Conservation (phyloP, 169 alveolate genomes). For the Plasmodium chabaudi region DNA sequence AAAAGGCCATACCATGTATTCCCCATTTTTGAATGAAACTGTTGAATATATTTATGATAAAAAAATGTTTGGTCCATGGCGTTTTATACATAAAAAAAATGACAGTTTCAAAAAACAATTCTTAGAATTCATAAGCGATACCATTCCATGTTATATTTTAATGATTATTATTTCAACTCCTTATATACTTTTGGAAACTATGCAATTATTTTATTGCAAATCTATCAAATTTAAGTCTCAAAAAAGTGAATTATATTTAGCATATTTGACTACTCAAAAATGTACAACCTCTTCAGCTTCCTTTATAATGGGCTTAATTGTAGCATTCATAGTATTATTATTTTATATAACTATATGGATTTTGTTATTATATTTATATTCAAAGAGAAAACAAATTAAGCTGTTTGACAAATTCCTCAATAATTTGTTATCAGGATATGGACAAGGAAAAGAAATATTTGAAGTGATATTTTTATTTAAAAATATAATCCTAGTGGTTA, state of each 20-base stretch:
- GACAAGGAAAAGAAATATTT: slow-evolving; percentile 61
- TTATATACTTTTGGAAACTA: slow-evolving; percentile 41
- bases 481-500: slow-evolving; percentile 21
- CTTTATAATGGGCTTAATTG: slow-evolving; percentile 32
- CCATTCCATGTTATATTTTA: slow-evolving; percentile 65
- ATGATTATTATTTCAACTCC: slow-evolving; percentile 35
- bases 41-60: slow-evolving; percentile 63
- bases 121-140: slow-evolving; percentile 41
- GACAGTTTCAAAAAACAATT: slow-evolving; percentile 33
- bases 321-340: slow-evolving; percentile 1
- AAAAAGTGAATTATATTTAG: slow-evolving; percentile 44
- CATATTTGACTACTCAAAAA: slow-evolving; percentile 73
- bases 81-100: slow-evolving; percentile 45
- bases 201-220: slow-evolving; percentile 61
- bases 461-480: slow-evolving; percentile 59
- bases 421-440: slow-evolving; percentile 69
- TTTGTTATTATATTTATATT: slow-evolving; percentile 29
- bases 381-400: slow-evolving; percentile 27
- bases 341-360: slow-evolving; percentile 15
- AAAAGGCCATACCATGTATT: slow-evolving; percentile 26
- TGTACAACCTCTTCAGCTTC: slow-evolving; percentile 28
- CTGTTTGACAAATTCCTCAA: slow-evolving; percentile 22
- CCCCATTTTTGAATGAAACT: slow-evolving; percentile 46
- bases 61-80: slow-evolving; percentile 75
- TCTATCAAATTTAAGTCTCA: slow-evolving; percentile 50